Evolutionary conservation across 1,139 yeast genomes (phyloP), one percentile per base, ranked within the genome.

Genomic region (Suhomyces chickasaworum): DNA sequence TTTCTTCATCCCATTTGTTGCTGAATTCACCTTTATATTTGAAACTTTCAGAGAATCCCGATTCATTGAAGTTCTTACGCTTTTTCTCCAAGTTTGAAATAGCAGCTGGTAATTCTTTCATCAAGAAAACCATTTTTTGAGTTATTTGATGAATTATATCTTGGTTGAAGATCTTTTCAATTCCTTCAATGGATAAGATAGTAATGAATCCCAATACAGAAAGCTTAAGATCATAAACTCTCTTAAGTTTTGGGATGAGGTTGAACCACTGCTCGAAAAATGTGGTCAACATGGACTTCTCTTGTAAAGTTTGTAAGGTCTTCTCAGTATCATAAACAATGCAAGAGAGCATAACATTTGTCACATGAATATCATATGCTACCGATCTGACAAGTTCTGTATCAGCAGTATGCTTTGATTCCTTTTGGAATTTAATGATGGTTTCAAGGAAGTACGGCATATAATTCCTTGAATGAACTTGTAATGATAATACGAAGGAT

Each of bases 201-300:
- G 80, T 75, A 43, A 91, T 65, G 33, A 87, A 63, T 0, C 95
- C 95, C 53, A 91, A 66, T 3, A 81, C 71, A 1, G 89, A 80
- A 36, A 93, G 67, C 64, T 90, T 90, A 64, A 89, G 75, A 65
- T 91, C 98, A 57, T 79, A 88, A 2, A 89, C 96, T 50, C 96
- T 73, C n/a, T 77, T 73, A 54, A 86, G 75, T 36, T 71, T 69
- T 3, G 84, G 79, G 44, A 83, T 71, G 63, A 72, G 49, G 6
- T 75, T 69, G 55, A 89, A 78, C 97, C 97, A 93, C 37, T 75
- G 63, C 36, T 75, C 73, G 58, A 91, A 81, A 58, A 89, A 83
- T 3, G 66, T 57, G 20, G 71, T 71, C 8, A 83, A 64, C 42
- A 75, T 71, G 17, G 75, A 68, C 13, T 65, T 60, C 42, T 75